These are phyloP conservation scores for Calonectria hongkongensis DNA, from an alignment of 2,329 filamentous ascomycete species.

Conservation along the genomic window DNA sequence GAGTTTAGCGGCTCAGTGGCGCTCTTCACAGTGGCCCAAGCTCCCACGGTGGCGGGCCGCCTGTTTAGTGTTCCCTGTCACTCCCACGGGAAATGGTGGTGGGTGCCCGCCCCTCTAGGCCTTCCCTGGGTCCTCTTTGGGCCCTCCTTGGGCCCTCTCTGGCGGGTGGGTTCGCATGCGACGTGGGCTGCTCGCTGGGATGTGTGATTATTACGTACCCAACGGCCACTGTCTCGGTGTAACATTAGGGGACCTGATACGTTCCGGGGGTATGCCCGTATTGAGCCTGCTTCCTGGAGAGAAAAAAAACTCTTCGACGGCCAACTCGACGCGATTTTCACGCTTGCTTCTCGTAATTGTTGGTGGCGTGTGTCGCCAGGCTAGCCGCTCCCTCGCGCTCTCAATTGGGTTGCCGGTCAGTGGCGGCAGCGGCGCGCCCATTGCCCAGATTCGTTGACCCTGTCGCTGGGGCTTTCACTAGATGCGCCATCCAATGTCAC, in stretches of 20 bases:
- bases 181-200: constrained; percentile 6
- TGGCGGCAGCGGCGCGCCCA: constrained; percentile 25
- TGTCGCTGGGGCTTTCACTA: constrained; percentile 14
- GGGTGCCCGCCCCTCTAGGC: constrained; percentile 14
- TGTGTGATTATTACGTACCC: constrained; percentile 31
- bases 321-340: neutral
- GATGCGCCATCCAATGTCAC: constrained; percentile 22
- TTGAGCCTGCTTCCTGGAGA: neutral
- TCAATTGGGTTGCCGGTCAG: constrained; percentile 16
- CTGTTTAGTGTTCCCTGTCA: constrained; percentile 11
- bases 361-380: neutral
- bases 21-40: constrained; percentile 19
- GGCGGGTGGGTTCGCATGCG: constrained; percentile 10
- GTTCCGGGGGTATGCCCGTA: constrained; percentile 5
- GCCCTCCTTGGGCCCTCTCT: neutral
- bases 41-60: constrained; percentile 19
- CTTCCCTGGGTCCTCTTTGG: neutral
- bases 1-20: neutral
- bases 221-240: constrained; percentile 4
- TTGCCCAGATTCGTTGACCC: constrained; percentile 7
- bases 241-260: constrained; percentile 6
- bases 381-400: neutral
- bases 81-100: constrained; percentile 10
- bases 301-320: neutral
- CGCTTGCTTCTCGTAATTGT: neutral